Percentiles rank a stretch among this genome's conserved stretches.
Conservation (phyloP, 2,329 filamentous ascomycete genomes). For the Botrytis squamosa region DNA sequence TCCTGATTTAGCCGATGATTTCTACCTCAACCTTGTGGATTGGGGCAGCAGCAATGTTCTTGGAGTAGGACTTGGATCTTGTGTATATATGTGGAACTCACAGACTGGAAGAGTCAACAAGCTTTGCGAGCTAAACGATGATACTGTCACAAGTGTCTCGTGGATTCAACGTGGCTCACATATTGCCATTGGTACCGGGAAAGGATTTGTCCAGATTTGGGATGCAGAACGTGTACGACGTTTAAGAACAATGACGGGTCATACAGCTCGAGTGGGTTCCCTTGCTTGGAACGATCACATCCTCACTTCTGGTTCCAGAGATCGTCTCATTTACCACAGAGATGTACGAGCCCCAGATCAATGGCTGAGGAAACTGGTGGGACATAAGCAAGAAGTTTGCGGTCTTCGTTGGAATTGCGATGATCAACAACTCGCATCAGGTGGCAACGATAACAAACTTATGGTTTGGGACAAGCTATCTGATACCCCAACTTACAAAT, state of each 20-base stretch:
- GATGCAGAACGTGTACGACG: conserved; percentile 85
- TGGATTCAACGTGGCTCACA: conserved; percentile 99
- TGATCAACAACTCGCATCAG: conserved; percentile 89
- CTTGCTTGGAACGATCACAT: conserved; percentile 98
- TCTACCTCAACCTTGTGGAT: conserved; percentile 95
- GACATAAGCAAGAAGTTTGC: conserved; percentile 98
- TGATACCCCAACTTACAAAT: conserved; percentile 90
- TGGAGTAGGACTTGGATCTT: conserved; percentile 86
- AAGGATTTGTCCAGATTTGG: conserved; percentile 96
- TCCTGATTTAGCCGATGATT: conserved; percentile 93
- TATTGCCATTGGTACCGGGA: conserved; percentile 90
- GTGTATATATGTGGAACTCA: conserved; percentile 98
- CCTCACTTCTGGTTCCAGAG: conserved; percentile 88
- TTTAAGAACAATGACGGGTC: conserved; percentile 93
- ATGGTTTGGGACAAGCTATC: conserved; percentile 98
- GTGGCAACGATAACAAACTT: conserved; percentile 97
- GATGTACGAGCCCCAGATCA: conserved; percentile 93
- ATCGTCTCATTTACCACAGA: conserved; percentile 90
- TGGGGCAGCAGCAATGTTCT: conserved; percentile 96
- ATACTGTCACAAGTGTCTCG: conserved; percentile 92
- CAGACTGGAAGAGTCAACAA: conserved; percentile 88
- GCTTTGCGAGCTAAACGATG: conserved; percentile 87
- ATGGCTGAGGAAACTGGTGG: conserved; percentile 80
- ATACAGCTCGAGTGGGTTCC: conserved; percentile 88
- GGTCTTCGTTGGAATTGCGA: conserved; percentile 96